Evolutionary conservation across 352 stramenopile species (phyloP).

Genomic region (Pythium vanterpoolii): DNA sequence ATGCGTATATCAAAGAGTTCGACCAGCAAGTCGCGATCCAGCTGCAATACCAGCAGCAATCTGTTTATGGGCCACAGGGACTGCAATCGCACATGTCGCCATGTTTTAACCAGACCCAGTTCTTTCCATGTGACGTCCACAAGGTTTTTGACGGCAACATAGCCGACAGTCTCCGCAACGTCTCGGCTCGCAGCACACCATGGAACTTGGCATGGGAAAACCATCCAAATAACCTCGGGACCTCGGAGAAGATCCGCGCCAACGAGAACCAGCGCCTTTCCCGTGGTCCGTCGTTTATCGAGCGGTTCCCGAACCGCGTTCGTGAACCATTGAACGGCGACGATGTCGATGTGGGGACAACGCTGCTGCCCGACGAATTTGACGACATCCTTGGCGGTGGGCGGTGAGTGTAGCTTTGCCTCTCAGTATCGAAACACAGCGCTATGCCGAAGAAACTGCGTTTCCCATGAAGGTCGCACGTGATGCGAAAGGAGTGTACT

Average conservation of each 20-base stretch:
- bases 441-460: background rate
- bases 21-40: conserved; percentile 79
- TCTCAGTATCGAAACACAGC: too few species aligned
- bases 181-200: conserved; percentile 27
- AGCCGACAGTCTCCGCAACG: conserved; percentile 41
- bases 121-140: conserved; percentile 76
- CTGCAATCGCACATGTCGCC: conserved; percentile 75
- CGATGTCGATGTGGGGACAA: conserved; percentile 17
- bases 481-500: background rate
- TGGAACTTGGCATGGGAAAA: conserved; percentile 64
- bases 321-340: conserved; percentile 19
- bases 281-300: conserved; percentile 51
- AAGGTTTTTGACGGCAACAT: conserved; percentile 66
- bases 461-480: background rate
- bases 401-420: background rate
- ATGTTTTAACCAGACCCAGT: conserved; percentile 81
- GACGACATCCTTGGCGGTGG: conserved; percentile 49
- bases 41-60: conserved; percentile 72
- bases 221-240: conserved; percentile 51
- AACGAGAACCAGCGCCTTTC: conserved; percentile 40
- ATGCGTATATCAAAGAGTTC: conserved; percentile 80
- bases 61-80: conserved; percentile 48
- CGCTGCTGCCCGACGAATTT: conserved; percentile 41
- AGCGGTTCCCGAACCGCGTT: conserved; percentile 57
- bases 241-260: conserved; percentile 65